Evolutionary conservation across 2,329 filamentous ascomycete genomes (phyloP), one percentile per base, ranked within the genome.

Genomic region (Exutisphaerella laricina): DNA sequence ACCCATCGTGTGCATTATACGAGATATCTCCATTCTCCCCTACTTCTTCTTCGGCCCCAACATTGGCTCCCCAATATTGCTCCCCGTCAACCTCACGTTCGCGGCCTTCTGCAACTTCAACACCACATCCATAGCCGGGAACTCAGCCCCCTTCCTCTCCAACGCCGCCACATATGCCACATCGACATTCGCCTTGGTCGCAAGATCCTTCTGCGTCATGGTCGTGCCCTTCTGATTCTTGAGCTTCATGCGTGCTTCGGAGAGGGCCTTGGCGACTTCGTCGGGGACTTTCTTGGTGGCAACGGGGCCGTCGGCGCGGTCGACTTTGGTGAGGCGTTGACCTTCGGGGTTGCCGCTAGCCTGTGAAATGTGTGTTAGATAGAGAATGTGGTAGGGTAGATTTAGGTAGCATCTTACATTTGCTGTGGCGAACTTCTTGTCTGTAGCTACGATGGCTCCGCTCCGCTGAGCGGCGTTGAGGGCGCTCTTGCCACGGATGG

Each of bases 281-380:
- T 77, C 75, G 64, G 88, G 88, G 46, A 96, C 75, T 34, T 88
- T 94, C 73, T 94, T 94, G 63, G 88, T 89, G 74, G 95, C 95
- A 70, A 97, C 84, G 71, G 96, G 95, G 66, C 96, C 92, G 74
- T 97, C 89, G 65, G 82, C 83, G 57, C 90, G 89, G 76, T 97
- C 92, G 68, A 98, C 89, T 75, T 97, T 96, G 56, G 92, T 97
- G 54, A 97, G 77, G 65, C 87, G 89, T 72, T 98, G 92, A 58
- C 92, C 92, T 71, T 97, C 90, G 55, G 58, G 57, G 49, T 62
- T 63, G 49, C 47, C 50, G 30, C 53, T 46, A 28, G 59, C 57
- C 61, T 65, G 46, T 26, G 31, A n/a, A 12, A 22, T 20, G 17
- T 39, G 14, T 44, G 21, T 42, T n/a, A 18, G 14, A 13, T 25